Conservation (phyloP, 2,329 filamentous ascomycete genomes). For the Sporothrix brasiliensis region DNA sequence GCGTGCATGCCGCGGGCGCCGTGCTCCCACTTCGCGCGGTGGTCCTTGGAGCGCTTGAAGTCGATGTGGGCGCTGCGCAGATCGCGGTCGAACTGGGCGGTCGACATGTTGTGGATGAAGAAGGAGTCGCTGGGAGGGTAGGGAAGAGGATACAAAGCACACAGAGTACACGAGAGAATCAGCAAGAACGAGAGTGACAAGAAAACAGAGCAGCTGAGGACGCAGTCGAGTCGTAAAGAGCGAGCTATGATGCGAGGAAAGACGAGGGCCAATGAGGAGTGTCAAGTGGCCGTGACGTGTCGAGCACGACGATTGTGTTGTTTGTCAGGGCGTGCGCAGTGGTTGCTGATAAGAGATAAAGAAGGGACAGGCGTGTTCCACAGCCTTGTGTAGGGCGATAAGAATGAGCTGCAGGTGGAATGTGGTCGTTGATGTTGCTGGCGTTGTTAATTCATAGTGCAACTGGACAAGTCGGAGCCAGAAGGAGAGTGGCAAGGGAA, state of each 20-base stretch:
- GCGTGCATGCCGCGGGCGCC: constrained; percentile 44
- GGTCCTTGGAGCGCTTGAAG: constrained; percentile 51
- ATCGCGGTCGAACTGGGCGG: constrained; percentile 45
- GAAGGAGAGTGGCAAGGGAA: not conserved
- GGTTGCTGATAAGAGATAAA: not conserved
- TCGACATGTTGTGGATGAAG: not conserved
- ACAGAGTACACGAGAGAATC: not conserved
- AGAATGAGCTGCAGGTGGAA: not conserved
- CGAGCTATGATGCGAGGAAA: not conserved
- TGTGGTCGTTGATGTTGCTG: not conserved
- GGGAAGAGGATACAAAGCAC: not conserved
- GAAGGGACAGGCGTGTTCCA: constrained; percentile 9
- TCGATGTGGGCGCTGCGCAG: constrained; percentile 50
- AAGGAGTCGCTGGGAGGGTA: not conserved
- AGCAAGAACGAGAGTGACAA: not conserved
- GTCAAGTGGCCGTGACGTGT: not conserved
- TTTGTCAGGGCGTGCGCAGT: not conserved
- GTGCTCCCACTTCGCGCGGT: constrained; percentile 48
- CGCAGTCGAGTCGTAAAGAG: not conserved
- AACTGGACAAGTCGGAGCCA: not conserved
- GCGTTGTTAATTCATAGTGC: not conserved
- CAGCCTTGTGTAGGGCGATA: not conserved
- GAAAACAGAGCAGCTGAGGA: not conserved
- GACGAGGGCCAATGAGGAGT: not conserved
- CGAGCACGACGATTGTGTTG: not conserved